Evolutionary conservation across 495 filamentous ascomycete genomes (phyloP), one percentile per base, ranked within the genome.

Genomic region (Trichocladium uniseriatum): DNA sequence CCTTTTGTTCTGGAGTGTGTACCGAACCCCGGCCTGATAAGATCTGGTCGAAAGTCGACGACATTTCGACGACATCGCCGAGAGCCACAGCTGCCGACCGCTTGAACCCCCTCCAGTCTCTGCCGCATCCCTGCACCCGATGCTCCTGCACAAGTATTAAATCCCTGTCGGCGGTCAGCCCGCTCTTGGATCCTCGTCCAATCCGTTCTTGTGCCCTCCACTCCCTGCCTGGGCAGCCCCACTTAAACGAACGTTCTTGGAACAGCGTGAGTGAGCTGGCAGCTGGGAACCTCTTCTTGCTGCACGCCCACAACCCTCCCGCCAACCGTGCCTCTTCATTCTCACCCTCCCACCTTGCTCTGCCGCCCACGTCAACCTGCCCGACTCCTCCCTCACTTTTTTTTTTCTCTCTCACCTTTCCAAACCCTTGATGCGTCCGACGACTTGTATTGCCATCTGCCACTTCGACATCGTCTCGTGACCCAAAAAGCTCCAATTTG

Each of bases 251-350:
- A 49, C 55, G 38, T 43, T 57, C 56, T 59, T 61, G 58, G 58
- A 63, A 61, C 58, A 55, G 58, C 45, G 58, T 43, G 55, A 52
- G 62, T 63, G 62, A 55, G 60, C 58, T 63, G 60, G 60, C 60
- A 61, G 55, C 48, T 38, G 27, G 19, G 19, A 45, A 48, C 53
- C 53, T 58, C 48, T 53, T 39, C 51, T 42, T 41, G 49, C 47
- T 28, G 53, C 53, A 52, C 38, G 34, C 42, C 43, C 53, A 42
- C 49, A 44, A 38, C 41, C 38, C 29, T 36, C 29, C 52, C 37
- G 24, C 53, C 41, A 52, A 37, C 49, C 52, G 14, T 14, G 28
- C 41, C 45, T 54, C 52, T 56, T 54, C 47, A 37, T 41, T 46
- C 45, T 50, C 46, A 43, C 44, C 22, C 16, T 34, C 41, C 39